Evolutionary conservation across 495 filamentous ascomycete species (phyloP), one percentile per base, ranked within the genome.

Genomic region (Daldinia decipiens): DNA sequence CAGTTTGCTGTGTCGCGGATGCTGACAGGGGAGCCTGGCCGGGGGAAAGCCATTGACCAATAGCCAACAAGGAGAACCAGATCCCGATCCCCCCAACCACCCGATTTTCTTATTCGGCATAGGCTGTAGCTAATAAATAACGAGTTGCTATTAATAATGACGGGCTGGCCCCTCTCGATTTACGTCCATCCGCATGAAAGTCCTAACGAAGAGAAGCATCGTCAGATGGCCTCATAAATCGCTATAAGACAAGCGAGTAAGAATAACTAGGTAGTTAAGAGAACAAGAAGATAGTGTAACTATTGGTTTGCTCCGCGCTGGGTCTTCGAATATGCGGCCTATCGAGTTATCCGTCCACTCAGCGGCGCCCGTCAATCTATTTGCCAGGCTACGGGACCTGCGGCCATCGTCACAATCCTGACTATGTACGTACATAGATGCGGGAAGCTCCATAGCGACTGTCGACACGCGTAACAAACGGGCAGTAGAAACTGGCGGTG

Each of bases 71-170:
- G 59, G 15, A 65, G 39, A 61, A 27, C 26, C 55, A 68, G 70
- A 72, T 72, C 51, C 70, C 70, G 65, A 68, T 68, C 65, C 70
- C 70, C 70, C 70, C 70, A 73, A 55, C 70, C 70, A 73, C 70
- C 70, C 65, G 65, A 73, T 62, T 73, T 73, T 73, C 56, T 56
- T 3, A 51, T 62, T 60, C 40, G 47, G 56, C 56, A 27, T 54
- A 38, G 64, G 60, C 32, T 64, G 69, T 72, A 63, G 63, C 47
- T 60, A 52, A 72, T 70, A 55, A 53, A 55, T 59, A 21, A 36
- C 56, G 17, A 61, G 59, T 29, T 73, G 36, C 70, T 73, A 68
- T 73, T 73, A 73, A 73, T 73, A 72, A 72, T 68, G 57, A 58
- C 61, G 65, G 66, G 61, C 52, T 65, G 24, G 58, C 39, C 57